Evolutionary conservation across 1,284 basidiomycete species (phyloP).

Genomic region (Puccinia coronata): DNA sequence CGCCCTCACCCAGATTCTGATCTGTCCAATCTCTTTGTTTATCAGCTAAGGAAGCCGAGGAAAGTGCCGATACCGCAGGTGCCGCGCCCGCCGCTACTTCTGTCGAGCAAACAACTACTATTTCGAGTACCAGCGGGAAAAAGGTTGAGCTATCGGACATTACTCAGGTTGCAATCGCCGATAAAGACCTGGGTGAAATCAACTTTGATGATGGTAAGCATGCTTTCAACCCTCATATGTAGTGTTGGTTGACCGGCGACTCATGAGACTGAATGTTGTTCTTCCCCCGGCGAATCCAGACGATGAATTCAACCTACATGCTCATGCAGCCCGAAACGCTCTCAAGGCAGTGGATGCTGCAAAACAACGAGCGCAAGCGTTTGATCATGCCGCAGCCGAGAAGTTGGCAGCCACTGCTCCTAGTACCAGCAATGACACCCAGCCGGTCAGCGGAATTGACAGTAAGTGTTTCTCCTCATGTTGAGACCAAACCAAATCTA

Average conservation of each 20-base stretch:
- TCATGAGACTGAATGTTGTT: not conserved
- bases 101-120: conserved; percentile 59
- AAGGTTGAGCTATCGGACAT: conserved; percentile 64
- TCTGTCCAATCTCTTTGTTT: conserved; percentile 46
- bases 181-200: conserved; percentile 71
- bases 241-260: conserved; percentile 11
- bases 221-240: not conserved
- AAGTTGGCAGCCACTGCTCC: conserved; percentile 59
- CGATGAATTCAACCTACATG: conserved; percentile 83
- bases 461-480: conserved; percentile 40
- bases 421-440: conserved; percentile 27
- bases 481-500: not conserved
- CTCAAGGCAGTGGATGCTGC: conserved; percentile 84
- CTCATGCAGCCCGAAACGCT: conserved; percentile 84
- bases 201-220: conserved; percentile 85
- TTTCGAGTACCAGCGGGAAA: conserved; percentile 52
- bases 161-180: conserved; percentile 64
- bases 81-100: conserved; percentile 54
- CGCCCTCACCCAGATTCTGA: conserved; percentile 34
- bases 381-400: conserved; percentile 78
- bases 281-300: conserved; percentile 62
- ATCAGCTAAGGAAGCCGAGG: conserved; percentile 77
- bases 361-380: conserved; percentile 76
- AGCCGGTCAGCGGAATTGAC: conserved; percentile 51
- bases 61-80: conserved; percentile 65